phyloP scores from a whole-genome alignment of 768 basidiomycete genomes.

The Lactarius psammicola region DNA sequence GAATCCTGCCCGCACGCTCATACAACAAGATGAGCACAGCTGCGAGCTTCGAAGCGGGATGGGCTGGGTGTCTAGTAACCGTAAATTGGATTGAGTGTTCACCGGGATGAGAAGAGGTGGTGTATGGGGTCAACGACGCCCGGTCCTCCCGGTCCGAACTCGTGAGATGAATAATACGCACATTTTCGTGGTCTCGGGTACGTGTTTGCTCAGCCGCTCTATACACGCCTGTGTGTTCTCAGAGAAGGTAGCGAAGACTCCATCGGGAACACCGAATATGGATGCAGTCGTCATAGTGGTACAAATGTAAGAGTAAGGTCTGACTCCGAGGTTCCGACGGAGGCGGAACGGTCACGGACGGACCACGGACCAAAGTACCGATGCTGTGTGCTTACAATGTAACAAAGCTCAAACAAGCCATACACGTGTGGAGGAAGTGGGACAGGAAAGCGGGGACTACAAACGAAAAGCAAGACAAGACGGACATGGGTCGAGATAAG shows the following conservation, averaged over 20 bases:
- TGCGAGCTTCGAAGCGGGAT: conserved; percentile 50
- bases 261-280: neutral
- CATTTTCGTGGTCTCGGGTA: conserved; percentile 14
- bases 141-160: neutral
- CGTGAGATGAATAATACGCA: neutral
- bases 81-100: neutral
- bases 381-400: too few relatives aligned
- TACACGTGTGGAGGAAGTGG: too few relatives aligned
- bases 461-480: too few relatives aligned
- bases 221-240: conserved; percentile 19
- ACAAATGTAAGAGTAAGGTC: neutral
- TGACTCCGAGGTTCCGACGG: neutral
- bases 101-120: neutral
- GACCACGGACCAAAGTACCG: neutral
- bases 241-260: conserved; percentile 12
- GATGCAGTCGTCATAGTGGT: conserved; percentile 10
- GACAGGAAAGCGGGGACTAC: too few relatives aligned
- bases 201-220: conserved; percentile 16
- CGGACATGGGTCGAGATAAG: too few relatives aligned
- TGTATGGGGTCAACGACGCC: too few relatives aligned
- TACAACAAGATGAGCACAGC: conserved; percentile 81
- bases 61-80: conserved; percentile 15
- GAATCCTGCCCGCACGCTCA: conserved; percentile 62
- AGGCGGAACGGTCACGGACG: neutral
- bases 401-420: too few relatives aligned